A percentile compares a stretch with the other conserved stretches of the same genome.
These are phyloP conservation scores for Sporothrix luriei DNA, from an alignment of 2,329 filamentous ascomycete species.

Conservation along the genomic window DNA sequence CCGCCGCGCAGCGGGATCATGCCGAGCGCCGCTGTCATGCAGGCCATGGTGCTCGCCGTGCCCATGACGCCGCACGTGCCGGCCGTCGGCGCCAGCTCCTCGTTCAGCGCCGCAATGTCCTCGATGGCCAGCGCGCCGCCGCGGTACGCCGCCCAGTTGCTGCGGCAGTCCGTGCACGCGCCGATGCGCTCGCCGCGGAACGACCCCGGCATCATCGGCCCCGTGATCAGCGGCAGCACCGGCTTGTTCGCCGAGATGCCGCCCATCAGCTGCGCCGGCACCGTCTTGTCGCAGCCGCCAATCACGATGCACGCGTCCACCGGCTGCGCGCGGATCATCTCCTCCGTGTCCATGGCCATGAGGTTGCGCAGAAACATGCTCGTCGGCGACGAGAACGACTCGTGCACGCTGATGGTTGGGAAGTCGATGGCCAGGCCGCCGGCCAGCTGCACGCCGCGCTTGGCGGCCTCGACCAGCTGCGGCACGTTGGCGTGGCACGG, in stretches of 20 bases:
- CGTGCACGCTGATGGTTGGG: conserved; percentile 71
- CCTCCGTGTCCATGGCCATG: conserved; percentile 80
- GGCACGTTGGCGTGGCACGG: conserved; percentile 73
- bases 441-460: conserved; percentile 66
- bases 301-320: conserved; percentile 69
- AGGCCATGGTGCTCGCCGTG: conserved; percentile 88
- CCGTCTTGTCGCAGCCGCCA: conserved; percentile 74
- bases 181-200: conserved; percentile 66
- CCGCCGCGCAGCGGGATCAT: conserved; percentile 71
- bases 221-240: conserved; percentile 67
- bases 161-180: conserved; percentile 74
- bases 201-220: conserved; percentile 73
- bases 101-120: conserved; percentile 70
- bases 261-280: conserved; percentile 74
- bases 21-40: conserved; percentile 79
- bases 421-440: conserved; percentile 73
- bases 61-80: conserved; percentile 92
- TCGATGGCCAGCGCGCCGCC: conserved; percentile 69
- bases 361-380: conserved; percentile 75
- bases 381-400: conserved; percentile 69
- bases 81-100: conserved; percentile 71
- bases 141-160: conserved; percentile 70
- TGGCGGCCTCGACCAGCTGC: conserved; percentile 70
- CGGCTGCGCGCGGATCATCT: conserved; percentile 74
- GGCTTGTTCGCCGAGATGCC: conserved; percentile 75